These are phyloP conservation scores for Zopfochytrium polystomum DNA, from an alignment of 371 early-diverging fungal genomes.

Conservation along the genomic window DNA sequence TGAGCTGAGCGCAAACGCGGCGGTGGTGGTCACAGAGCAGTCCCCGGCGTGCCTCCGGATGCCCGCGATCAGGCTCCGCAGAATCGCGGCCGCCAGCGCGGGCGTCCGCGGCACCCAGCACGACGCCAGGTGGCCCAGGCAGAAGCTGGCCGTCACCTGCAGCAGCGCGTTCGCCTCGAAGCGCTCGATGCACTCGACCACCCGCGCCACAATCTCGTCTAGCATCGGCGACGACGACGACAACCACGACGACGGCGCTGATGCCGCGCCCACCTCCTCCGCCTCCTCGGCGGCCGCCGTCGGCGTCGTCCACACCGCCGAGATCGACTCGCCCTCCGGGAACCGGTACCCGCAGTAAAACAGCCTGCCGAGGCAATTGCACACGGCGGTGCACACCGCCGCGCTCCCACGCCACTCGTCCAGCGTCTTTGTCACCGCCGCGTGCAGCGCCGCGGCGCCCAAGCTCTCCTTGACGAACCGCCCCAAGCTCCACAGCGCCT, in stretches of 20 bases:
- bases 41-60: constrained; percentile 15
- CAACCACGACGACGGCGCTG: too few relatives aligned
- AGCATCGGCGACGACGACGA: background rate
- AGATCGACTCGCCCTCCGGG: background rate
- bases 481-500: constrained; percentile 21
- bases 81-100: background rate
- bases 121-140: constrained; percentile 22
- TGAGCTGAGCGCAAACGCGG: constrained; percentile 30
- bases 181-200: constrained; percentile 7
- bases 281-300: too few relatives aligned
- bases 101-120: background rate
- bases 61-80: constrained; percentile 15
- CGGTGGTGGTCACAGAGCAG: constrained; percentile 28
- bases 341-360: background rate
- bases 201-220: background rate
- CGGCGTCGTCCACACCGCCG: constrained; percentile 2
- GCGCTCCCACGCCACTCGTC: constrained; percentile 4
- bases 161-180: constrained; percentile 12
- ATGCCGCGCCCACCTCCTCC: too few relatives aligned
- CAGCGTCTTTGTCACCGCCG: background rate
- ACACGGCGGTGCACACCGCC: constrained; percentile 10
- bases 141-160: constrained; percentile 35
- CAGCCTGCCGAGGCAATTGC: constrained; percentile 21
- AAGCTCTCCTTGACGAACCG: background rate
- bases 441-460: background rate